Conservation (phyloP, 768 basidiomycete species). For the Ramaria rubella region DNA sequence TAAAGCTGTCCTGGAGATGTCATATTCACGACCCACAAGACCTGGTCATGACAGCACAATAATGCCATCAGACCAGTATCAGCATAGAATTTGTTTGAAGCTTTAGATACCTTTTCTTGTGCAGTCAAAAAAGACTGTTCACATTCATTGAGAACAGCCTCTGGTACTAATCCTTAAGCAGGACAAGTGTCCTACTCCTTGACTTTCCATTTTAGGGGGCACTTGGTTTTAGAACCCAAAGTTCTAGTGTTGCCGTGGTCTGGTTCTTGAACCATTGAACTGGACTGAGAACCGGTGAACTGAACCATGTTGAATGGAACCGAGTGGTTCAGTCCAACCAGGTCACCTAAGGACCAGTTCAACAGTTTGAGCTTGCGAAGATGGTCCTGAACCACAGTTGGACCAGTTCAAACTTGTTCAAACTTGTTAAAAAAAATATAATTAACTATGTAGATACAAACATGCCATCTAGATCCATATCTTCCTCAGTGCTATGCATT, state of each 20-base stretch:
- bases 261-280: not conserved
- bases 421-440: too few species aligned
- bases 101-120: not conserved
- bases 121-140: not conserved
- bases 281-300: too few species aligned
- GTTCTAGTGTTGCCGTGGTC: too few species aligned
- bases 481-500: not conserved
- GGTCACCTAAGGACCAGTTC: too few species aligned
- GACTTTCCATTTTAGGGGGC: not conserved
- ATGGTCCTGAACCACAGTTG: too few species aligned
- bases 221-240: too few species aligned
- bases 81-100: constrained; percentile 10
- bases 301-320: too few species aligned
- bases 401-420: too few species aligned
- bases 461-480: too few species aligned
- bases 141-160: not conserved
- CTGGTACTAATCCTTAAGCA: not conserved
- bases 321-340: too few species aligned
- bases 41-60: constrained; percentile 16
- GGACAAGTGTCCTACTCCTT: not conserved
- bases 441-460: too few species aligned
- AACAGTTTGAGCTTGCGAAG: too few species aligned
- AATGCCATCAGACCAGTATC: constrained; percentile 18
- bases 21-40: constrained; percentile 33
- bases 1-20: constrained; percentile 32